A percentile compares a stretch with the other conserved stretches of the same genome.
phyloP scores from a whole-genome alignment of 2,329 filamentous ascomycete species.

The Trichoderma guizhouense region DNA sequence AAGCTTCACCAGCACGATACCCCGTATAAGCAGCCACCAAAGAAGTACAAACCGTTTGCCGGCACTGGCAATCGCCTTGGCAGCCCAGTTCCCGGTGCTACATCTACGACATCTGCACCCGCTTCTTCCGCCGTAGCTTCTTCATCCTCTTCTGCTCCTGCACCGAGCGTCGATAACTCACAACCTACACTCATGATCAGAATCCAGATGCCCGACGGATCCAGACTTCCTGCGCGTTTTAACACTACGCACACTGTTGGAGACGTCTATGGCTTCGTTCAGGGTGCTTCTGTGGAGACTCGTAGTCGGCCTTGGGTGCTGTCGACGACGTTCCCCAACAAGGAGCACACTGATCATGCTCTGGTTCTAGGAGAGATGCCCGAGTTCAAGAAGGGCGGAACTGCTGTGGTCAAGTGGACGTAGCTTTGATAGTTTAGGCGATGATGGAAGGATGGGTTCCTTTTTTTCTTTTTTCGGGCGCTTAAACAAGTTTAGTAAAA shows the following conservation, averaged over 20 bases:
- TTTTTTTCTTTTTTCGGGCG: not conserved
- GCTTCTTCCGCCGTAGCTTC: slow-evolving; percentile 39
- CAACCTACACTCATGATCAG: slow-evolving; percentile 68
- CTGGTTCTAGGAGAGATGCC: slow-evolving; percentile 56
- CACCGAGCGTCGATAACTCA: slow-evolving; percentile 54
- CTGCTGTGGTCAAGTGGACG: slow-evolving; percentile 60
- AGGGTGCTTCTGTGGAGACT: slow-evolving; percentile 57
- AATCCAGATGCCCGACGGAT: slow-evolving; percentile 75
- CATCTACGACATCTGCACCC: slow-evolving; percentile 21
- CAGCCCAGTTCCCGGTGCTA: slow-evolving; percentile 67
- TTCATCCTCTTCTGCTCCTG: slow-evolving; percentile 29
- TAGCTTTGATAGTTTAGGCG: slow-evolving; percentile 21
- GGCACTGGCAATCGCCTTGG: slow-evolving; percentile 72
- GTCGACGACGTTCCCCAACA: slow-evolving; percentile 79
- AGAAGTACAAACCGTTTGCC: slow-evolving; percentile 71
- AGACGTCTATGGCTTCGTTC: slow-evolving; percentile 73
- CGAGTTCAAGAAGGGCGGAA: slow-evolving; percentile 65
- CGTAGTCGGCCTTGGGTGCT: slow-evolving; percentile 65
- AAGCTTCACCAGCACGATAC: slow-evolving; percentile 75
- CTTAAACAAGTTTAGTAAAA: not conserved
- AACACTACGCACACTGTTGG: slow-evolving; percentile 75
- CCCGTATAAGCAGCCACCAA: slow-evolving; percentile 65
- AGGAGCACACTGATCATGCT: slow-evolving; percentile 69
- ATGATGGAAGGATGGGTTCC: not conserved
- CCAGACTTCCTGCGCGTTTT: slow-evolving; percentile 73